These are phyloP conservation scores for Mortierella antarctica DNA, from an alignment of 192 early-diverging fungal species.

Conservation along the genomic window DNA sequence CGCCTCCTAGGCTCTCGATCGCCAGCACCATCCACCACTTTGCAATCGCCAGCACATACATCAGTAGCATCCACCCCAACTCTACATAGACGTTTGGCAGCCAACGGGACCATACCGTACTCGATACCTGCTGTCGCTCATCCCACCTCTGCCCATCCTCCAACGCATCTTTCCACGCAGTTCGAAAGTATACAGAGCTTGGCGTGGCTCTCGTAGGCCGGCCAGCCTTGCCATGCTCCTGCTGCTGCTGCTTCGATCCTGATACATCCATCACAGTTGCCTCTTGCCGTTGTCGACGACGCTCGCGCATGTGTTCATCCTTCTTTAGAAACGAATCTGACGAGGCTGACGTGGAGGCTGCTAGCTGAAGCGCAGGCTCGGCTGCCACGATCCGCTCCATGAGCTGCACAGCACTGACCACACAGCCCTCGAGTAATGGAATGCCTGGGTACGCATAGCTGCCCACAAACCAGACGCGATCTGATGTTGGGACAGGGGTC, in stretches of 20 bases:
- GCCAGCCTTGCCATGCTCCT: background rate
- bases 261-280: background rate
- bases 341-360: background rate
- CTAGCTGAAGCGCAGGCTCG: constrained; percentile 3
- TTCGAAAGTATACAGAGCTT: constrained; percentile 4
- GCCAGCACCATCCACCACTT: constrained; percentile 41
- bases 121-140: background rate
- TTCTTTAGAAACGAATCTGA: constrained; percentile 8
- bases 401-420: constrained; percentile 62
- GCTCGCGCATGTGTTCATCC: constrained; percentile 4
- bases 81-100: constrained; percentile 20
- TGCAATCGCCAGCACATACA: constrained; percentile 23
- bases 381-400: constrained; percentile 46
- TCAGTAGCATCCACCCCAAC: constrained; percentile 28
- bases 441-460: constrained; percentile 68
- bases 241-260: background rate
- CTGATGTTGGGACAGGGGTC: constrained; percentile 21
- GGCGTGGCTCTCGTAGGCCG: background rate
- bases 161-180: constrained; percentile 20
- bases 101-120: background rate
- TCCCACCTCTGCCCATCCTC: constrained; percentile 4
- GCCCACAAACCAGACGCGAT: constrained; percentile 64
- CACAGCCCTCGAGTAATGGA: constrained; percentile 71
- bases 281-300: constrained; percentile 9
- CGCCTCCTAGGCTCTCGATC: constrained; percentile 33